A percentile compares a stretch with the other conserved stretches of the same genome.
These are phyloP conservation scores for Saccharomycopsis crataegensis DNA, from an alignment of 1,139 yeast species.

Conservation along the genomic window DNA sequence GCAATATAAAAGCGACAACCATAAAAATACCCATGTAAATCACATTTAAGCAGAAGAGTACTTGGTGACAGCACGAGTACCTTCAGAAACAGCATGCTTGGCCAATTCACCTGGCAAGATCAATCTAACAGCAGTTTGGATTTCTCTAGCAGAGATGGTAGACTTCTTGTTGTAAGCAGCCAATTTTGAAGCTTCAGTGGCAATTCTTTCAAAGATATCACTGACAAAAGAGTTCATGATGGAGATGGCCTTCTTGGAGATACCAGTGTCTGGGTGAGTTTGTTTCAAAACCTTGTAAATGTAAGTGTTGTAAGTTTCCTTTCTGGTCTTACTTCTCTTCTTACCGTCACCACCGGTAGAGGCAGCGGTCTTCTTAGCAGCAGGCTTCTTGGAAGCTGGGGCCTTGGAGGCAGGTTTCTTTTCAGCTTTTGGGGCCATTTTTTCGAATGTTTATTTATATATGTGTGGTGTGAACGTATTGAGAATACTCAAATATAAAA, in stretches of 20 bases:
- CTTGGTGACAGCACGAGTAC: slow-evolving; percentile 99
- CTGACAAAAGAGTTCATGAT: slow-evolving; percentile 98
- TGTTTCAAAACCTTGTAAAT: slow-evolving; percentile 98
- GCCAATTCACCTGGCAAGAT: slow-evolving; percentile 99
- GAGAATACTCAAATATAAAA: neutral
- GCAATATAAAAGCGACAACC: neutral
- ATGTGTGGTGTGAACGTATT: neutral
- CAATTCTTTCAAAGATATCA: slow-evolving; percentile 92
- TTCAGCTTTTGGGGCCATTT: slow-evolving; percentile 97
- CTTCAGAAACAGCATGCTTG: slow-evolving; percentile 98
- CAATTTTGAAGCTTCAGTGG: slow-evolving; percentile 96
- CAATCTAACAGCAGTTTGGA: slow-evolving; percentile 98
- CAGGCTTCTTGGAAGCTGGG: slow-evolving; percentile 96
- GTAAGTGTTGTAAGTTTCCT: slow-evolving; percentile 98
- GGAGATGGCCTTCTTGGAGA: slow-evolving; percentile 98
- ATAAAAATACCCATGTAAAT: neutral
- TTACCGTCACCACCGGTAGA: slow-evolving; percentile 59
- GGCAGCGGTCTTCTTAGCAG: slow-evolving; percentile 88
- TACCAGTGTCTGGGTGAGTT: slow-evolving; percentile 99
- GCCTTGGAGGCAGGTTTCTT: slow-evolving; percentile 99
- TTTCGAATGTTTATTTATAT: too few relatives aligned
- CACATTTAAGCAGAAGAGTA: slow-evolving; percentile 60
- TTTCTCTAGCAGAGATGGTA: slow-evolving; percentile 98
- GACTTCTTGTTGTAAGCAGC: slow-evolving; percentile 99
- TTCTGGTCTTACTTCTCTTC: slow-evolving; percentile 96